These are phyloP conservation scores for Orbilia javanica DNA, from an alignment of 2,329 filamentous ascomycete species.

Conservation along the genomic window DNA sequence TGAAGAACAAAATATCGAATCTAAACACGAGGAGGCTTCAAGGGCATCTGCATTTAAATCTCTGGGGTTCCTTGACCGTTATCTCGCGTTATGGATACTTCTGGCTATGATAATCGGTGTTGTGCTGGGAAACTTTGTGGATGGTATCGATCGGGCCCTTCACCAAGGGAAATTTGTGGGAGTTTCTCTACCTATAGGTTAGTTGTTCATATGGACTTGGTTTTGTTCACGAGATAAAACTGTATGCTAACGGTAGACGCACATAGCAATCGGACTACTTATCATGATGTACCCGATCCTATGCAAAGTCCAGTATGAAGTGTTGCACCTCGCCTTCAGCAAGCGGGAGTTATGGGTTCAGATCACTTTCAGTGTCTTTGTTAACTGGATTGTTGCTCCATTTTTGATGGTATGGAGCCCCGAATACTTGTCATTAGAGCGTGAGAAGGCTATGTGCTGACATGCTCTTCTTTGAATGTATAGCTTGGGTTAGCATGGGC, in stretches of 20 bases:
- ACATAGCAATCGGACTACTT: slow-evolving; percentile 77
- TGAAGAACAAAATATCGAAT: neutral
- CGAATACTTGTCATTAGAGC: neutral
- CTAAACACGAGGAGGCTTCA: neutral
- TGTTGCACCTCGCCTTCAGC: slow-evolving; percentile 75
- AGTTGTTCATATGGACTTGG: neutral
- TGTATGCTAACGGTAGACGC: neutral
- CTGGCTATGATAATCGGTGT: slow-evolving; percentile 83
- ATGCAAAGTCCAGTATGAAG: slow-evolving; percentile 85
- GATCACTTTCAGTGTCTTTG: slow-evolving; percentile 78
- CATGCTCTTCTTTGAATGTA: neutral
- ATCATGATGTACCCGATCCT: slow-evolving; percentile 97
- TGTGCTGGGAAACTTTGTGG: slow-evolving; percentile 80
- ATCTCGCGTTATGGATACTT: slow-evolving; percentile 79
- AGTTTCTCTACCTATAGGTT: slow-evolving; percentile 75
- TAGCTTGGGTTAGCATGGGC: slow-evolving; percentile 77
- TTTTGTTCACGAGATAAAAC: neutral
- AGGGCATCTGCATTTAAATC: slow-evolving; percentile 68
- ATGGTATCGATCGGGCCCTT: slow-evolving; percentile 72
- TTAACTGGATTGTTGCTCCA: slow-evolving; percentile 87
- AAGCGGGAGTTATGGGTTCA: slow-evolving; percentile 79
- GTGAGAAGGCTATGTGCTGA: neutral
- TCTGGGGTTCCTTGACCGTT: slow-evolving; percentile 74
- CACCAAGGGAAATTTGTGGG: slow-evolving; percentile 80
- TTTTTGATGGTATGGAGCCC: slow-evolving; percentile 77